Percentiles rank a stretch among this genome's conserved stretches.
Evolutionary conservation across 805 yeast genomes (phyloP).

Genomic region (Candida loeiensis): DNA sequence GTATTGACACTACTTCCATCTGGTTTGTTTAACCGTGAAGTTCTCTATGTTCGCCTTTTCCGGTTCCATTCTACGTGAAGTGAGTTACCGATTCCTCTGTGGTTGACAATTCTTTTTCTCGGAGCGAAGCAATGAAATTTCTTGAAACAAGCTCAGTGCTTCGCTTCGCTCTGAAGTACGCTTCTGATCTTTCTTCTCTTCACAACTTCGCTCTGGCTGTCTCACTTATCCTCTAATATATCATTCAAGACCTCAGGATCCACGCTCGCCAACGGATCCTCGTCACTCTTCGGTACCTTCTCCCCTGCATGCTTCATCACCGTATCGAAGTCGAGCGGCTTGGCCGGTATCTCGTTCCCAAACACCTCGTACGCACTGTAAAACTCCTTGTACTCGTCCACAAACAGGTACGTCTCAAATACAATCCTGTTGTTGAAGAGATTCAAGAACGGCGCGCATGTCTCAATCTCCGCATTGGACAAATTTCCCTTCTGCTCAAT

Average conservation of each 20-base stretch:
- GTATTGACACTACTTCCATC: too few relatives aligned
- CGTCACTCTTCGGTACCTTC: not conserved
- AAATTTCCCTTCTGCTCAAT: too few relatives aligned
- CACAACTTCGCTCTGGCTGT: not conserved
- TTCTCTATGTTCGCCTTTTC: too few relatives aligned
- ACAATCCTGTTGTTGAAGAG: constrained; percentile 27
- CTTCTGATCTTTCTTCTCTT: not conserved
- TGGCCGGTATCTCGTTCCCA: constrained; percentile 17
- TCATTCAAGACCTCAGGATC: constrained; percentile 2
- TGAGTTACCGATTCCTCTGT: too few relatives aligned
- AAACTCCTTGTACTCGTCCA: constrained; percentile 16
- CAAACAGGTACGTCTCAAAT: constrained; percentile 28
- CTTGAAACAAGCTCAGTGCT: too few relatives aligned
- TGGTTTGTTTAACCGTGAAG: too few relatives aligned
- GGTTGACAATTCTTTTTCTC: too few relatives aligned
- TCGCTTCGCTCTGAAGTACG: too few relatives aligned
- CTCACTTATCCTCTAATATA: not conserved
- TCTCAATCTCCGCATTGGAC: constrained; percentile 55
- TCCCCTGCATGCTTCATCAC: not conserved
- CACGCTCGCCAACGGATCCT: not conserved
- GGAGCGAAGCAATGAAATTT: too few relatives aligned
- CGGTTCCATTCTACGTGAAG: too few relatives aligned
- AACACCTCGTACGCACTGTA: constrained; percentile 20
- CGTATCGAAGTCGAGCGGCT: constrained; percentile 5
- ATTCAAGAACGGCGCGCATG: constrained; percentile 41